These are phyloP conservation scores for Lactarius quietus DNA, from an alignment of 768 basidiomycete genomes.

Conservation along the genomic window DNA sequence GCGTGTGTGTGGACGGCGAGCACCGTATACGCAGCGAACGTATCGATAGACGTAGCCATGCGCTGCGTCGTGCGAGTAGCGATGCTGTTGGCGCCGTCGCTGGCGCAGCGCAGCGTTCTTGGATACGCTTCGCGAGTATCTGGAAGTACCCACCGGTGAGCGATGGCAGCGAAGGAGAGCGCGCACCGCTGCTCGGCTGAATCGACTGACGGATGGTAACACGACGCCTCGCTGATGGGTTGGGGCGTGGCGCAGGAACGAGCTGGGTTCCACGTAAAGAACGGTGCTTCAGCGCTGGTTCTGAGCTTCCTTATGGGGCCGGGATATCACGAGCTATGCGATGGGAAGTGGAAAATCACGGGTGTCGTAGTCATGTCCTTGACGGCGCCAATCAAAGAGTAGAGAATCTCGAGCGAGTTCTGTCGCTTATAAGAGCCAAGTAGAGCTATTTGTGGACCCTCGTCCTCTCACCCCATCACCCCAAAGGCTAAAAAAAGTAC, in stretches of 20 bases:
- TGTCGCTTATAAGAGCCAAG: not conserved
- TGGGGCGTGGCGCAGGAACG: no score
- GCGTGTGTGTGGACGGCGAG: slow-evolving; percentile 62
- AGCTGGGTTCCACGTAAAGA: not conserved
- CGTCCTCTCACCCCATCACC: not conserved
- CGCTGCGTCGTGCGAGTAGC: not conserved
- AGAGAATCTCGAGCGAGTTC: not conserved
- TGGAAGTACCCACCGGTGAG: not conserved
- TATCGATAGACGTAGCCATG: slow-evolving; percentile 40
- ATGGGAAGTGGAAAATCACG: not conserved
- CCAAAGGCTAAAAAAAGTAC: not conserved
- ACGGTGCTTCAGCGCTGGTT: not conserved
- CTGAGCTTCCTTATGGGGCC: not conserved
- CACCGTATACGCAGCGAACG: slow-evolving; percentile 62
- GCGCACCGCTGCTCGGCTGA: slow-evolving; percentile 7
- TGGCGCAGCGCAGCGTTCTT: not conserved
- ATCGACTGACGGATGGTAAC: no score
- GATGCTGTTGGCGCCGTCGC: not conserved
- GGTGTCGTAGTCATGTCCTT: not conserved
- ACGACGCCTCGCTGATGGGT: not conserved
- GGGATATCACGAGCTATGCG: not conserved
- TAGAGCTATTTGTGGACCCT: not conserved
- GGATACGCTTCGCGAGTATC: not conserved
- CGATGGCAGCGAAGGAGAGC: not conserved
- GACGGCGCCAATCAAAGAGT: not conserved